phyloP scores from a whole-genome alignment of 768 basidiomycete genomes.

The Naganishia onofrii region DNA sequence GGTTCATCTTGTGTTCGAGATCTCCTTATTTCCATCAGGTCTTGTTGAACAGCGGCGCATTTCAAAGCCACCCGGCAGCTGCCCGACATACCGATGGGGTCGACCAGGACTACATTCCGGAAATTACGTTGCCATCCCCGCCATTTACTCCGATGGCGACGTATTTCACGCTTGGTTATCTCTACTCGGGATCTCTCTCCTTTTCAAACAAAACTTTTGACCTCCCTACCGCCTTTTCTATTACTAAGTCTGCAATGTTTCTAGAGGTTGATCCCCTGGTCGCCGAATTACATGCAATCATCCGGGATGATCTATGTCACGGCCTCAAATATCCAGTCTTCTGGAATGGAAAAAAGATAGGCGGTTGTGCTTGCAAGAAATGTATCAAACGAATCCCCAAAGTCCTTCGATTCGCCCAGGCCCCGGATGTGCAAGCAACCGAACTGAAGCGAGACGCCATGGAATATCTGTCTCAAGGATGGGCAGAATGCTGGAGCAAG shows the following conservation, averaged over 20 bases:
- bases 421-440: conserved; percentile 72
- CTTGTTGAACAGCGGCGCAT: conserved; percentile 65
- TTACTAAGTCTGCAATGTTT: conserved; percentile 78
- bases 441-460: conserved; percentile 72
- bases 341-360: conserved; percentile 62
- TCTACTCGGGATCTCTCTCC: conserved; percentile 89
- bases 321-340: conserved; percentile 68
- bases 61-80: conserved; percentile 53
- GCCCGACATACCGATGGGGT: neutral
- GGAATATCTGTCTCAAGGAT: conserved; percentile 56
- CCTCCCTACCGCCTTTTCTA: conserved; percentile 83
- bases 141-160: conserved; percentile 92
- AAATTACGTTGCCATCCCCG: conserved; percentile 73
- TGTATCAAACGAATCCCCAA: conserved; percentile 77
- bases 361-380: conserved; percentile 78
- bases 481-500: conserved; percentile 79
- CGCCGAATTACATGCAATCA: conserved; percentile 74
- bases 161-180: conserved; percentile 88
- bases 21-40: conserved; percentile 81
- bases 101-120: conserved; percentile 27
- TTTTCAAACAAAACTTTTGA: conserved; percentile 93
- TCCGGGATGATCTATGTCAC: conserved; percentile 84
- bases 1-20: conserved; percentile 85
- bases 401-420: conserved; percentile 74
- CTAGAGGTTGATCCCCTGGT: conserved; percentile 70